phyloP scores from a whole-genome alignment of 1,284 basidiomycete genomes.

The Ustilago hordei region DNA sequence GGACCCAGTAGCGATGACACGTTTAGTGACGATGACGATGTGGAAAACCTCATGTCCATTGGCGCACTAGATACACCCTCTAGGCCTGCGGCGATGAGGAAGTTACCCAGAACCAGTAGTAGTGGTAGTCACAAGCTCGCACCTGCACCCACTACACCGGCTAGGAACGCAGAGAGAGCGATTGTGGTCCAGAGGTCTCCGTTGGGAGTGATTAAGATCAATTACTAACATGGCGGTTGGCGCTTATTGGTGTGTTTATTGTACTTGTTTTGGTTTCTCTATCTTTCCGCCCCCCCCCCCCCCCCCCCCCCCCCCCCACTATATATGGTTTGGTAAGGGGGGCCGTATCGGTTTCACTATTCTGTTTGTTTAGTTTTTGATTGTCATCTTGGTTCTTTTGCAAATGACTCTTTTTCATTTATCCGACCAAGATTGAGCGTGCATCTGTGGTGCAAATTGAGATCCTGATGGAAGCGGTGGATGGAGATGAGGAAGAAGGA shows the following conservation, averaged over 20 bases:
- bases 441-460: neutral
- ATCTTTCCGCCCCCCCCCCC: neutral
- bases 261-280: neutral
- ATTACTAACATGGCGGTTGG: neutral
- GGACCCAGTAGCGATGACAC: slow-evolving; percentile 31
- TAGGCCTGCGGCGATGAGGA: slow-evolving; percentile 20
- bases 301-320: neutral
- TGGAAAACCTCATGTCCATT: slow-evolving; percentile 32
- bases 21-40: slow-evolving; percentile 43
- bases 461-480: neutral
- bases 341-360: neutral
- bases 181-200: slow-evolving; percentile 10
- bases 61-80: slow-evolving; percentile 48
- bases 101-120: slow-evolving; percentile 19
- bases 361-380: neutral
- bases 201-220: slow-evolving; percentile 15
- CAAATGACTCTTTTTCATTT: neutral
- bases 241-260: neutral
- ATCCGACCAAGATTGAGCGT: too few species aligned
- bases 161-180: neutral
- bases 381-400: neutral
- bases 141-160: slow-evolving; percentile 1
- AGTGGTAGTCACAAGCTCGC: slow-evolving; percentile 9
- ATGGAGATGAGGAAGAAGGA: too few species aligned
- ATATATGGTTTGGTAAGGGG: neutral